phyloP scores from a whole-genome alignment of 176 grass and related monocot genomes.

The Oryza meyeriana region DNA sequence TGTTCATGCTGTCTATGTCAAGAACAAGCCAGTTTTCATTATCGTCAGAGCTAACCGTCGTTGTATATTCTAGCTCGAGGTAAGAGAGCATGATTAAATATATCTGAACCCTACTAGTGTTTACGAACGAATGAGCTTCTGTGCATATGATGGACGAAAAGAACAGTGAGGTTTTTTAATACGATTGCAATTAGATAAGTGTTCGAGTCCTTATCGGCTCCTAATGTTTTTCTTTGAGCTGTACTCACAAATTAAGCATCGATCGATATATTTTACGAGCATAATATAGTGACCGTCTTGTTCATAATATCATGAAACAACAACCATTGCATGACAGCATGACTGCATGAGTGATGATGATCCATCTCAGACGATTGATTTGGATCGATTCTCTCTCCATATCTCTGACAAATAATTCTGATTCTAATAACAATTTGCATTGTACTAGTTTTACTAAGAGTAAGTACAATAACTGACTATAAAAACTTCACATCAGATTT shows the following conservation, averaged over 20 bases:
- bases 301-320: background rate
- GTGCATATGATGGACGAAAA: background rate
- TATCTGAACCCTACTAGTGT: background rate
- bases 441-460: too few relatives aligned
- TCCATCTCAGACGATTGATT: background rate
- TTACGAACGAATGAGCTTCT: too few relatives aligned
- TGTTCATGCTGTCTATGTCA: slow-evolving; percentile 9
- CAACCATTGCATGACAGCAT: background rate
- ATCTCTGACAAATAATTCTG: background rate
- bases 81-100: background rate
- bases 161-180: background rate
- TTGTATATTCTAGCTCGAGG: background rate
- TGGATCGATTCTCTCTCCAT: background rate
- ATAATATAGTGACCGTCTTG: background rate
- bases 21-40: slow-evolving; percentile 12
- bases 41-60: background rate
- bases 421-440: background rate
- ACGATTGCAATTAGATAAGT: background rate
- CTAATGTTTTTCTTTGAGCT: background rate
- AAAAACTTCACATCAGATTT: too few relatives aligned
- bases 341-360: background rate
- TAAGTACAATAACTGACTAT: too few relatives aligned
- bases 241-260: background rate
- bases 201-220: background rate
- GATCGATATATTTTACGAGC: background rate